A percentile compares a stretch with the other conserved stretches of the same genome.
phyloP scores from a whole-genome alignment of 768 basidiomycete species.

The Lentinula aciculospora region DNA sequence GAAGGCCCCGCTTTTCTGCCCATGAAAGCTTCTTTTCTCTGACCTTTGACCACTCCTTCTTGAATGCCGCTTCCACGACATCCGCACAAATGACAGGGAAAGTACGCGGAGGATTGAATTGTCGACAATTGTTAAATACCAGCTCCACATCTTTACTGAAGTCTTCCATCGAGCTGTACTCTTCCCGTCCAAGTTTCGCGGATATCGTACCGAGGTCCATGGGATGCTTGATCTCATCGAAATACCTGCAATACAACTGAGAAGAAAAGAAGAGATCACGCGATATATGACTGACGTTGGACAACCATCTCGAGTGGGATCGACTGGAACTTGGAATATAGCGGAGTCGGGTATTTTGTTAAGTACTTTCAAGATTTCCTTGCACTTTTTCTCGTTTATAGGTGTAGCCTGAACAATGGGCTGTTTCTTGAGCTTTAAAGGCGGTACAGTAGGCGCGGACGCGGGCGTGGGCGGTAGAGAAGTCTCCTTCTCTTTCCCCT shows the following conservation, averaged over 20 bases:
- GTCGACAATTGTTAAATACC: constrained; percentile 83
- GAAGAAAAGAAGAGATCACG: constrained; percentile 1
- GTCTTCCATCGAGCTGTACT: constrained; percentile 78
- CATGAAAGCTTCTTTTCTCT: constrained; percentile 68
- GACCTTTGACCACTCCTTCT: constrained; percentile 81
- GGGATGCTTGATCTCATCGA: constrained; percentile 84
- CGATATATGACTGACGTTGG: constrained; percentile 64
- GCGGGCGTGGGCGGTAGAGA: constrained; percentile 15
- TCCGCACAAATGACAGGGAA: constrained; percentile 71
- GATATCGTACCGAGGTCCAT: constrained; percentile 91
- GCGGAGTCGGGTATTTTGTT: constrained; percentile 57
- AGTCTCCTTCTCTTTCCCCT: constrained; percentile 74
- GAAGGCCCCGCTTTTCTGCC: constrained; percentile 76
- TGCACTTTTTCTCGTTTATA: constrained; percentile 81
- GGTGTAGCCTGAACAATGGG: constrained; percentile 33
- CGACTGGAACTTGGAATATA: constrained; percentile 80
- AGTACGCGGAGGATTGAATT: constrained; percentile 85
- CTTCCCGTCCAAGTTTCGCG: constrained; percentile 56
- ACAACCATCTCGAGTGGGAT: constrained; percentile 78
- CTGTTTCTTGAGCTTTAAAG: constrained; percentile 33
- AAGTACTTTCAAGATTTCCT: constrained; percentile 58
- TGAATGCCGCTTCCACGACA: constrained; percentile 66
- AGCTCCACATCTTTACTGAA: constrained; percentile 78
- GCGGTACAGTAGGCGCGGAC: constrained; percentile 21
- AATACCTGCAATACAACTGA: constrained; percentile 52